Evolutionary conservation across 2,329 filamentous ascomycete genomes (phyloP).

Genomic region (Botryotinia narcissicola): DNA sequence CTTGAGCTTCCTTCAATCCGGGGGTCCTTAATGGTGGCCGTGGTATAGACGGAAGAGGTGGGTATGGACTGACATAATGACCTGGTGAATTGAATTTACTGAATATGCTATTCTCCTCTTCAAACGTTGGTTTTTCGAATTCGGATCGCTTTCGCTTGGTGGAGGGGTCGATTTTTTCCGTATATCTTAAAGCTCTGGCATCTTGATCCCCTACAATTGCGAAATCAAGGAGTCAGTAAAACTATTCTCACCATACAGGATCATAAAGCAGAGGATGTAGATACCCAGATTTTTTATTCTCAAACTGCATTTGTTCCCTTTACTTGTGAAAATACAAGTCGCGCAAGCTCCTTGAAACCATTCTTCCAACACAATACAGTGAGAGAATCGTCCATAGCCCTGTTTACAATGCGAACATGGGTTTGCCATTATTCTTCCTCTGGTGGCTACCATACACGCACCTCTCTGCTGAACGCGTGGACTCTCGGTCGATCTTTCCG

Average conservation of each 20-base stretch:
- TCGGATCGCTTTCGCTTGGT: conserved; percentile 20
- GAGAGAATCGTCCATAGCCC: conserved; percentile 31
- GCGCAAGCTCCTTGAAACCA: conserved; percentile 36
- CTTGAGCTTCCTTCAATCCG: conserved; percentile 10
- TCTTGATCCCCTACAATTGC: conserved; percentile 27
- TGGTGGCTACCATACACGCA: conserved; percentile 29
- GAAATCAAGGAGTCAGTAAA: neutral
- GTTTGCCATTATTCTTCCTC: conserved; percentile 25
- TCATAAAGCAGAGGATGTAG: neutral
- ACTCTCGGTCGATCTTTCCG: conserved; percentile 31
- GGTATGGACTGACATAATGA: conserved; percentile 24
- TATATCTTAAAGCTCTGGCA: conserved; percentile 30
- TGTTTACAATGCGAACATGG: conserved; percentile 31
- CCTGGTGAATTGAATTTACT: conserved; percentile 12
- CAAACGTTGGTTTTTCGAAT: neutral
- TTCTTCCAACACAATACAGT: conserved; percentile 30
- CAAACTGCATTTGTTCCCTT: conserved; percentile 33
- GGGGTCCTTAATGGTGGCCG: conserved; percentile 10
- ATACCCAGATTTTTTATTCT: conserved; percentile 28
- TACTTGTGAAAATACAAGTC: conserved; percentile 33
- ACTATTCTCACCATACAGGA: too few relatives aligned
- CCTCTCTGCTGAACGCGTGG: conserved; percentile 31
- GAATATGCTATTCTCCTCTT: conserved; percentile 7
- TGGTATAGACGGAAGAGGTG: conserved; percentile 18
- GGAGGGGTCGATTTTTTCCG: conserved; percentile 13